Evolutionary conservation across 768 basidiomycete genomes (phyloP).

Genomic region (Boletellus ananiceps): DNA sequence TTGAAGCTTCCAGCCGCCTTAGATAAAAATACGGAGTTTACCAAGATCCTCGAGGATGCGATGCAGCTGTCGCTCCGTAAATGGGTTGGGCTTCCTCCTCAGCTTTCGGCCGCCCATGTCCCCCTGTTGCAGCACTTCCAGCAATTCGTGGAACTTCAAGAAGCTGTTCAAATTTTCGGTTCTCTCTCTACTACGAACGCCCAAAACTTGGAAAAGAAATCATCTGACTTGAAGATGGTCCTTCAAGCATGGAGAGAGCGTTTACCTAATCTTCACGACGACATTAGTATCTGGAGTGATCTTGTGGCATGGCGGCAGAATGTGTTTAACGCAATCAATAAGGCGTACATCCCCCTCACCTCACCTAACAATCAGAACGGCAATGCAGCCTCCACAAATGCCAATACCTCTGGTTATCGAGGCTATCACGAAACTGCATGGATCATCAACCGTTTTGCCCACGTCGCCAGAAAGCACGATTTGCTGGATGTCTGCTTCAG

Average conservation of each 20-base stretch:
- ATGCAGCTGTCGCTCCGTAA: slow-evolving; percentile 95
- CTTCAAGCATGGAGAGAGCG: slow-evolving; percentile 97
- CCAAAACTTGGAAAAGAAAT: slow-evolving; percentile 89
- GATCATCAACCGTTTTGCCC: slow-evolving; percentile 99
- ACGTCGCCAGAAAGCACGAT: slow-evolving; percentile 96
- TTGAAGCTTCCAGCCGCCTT: slow-evolving; percentile 77
- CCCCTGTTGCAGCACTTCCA: slow-evolving; percentile 97
- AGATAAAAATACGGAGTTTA: slow-evolving; percentile 87
- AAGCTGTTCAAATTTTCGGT: slow-evolving; percentile 92
- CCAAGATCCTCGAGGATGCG: slow-evolving; percentile 85
- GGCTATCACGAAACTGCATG: slow-evolving; percentile 99
- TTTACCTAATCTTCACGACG: slow-evolving; percentile 91
- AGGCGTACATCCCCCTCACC: slow-evolving; percentile 91
- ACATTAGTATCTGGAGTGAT: slow-evolving; percentile 98
- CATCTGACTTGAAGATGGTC: slow-evolving; percentile 92
- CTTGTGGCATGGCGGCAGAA: slow-evolving; percentile 99
- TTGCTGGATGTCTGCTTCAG: slow-evolving; percentile 94
- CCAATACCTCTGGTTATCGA: slow-evolving; percentile 86
- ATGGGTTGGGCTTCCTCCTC: slow-evolving; percentile 86
- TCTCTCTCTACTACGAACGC: slow-evolving; percentile 83
- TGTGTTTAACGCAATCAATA: slow-evolving; percentile 95
- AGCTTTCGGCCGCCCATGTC: slow-evolving; percentile 88
- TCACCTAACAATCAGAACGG: slow-evolving; percentile 48
- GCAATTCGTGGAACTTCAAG: slow-evolving; percentile 96
- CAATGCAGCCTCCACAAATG: slow-evolving; percentile 48